Evolutionary conservation across 2,329 filamentous ascomycete species (phyloP).

Genomic region (Fusarium sp.): DNA sequence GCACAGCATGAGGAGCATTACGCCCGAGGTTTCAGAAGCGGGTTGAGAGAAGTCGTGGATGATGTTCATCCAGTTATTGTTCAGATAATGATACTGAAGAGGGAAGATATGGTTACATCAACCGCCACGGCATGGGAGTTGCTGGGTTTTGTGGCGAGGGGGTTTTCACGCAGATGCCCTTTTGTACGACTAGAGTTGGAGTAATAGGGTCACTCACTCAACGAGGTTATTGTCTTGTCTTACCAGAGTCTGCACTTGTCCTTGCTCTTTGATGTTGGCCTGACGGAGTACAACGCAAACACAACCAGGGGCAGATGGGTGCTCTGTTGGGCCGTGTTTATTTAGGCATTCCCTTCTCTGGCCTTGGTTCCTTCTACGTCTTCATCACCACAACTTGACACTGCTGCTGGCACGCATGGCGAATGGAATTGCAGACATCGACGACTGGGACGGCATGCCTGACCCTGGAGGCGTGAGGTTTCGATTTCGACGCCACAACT

Average conservation of each 20-base stretch:
- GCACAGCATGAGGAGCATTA: conserved; percentile 4
- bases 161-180: background rate
- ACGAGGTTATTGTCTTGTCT: conserved; percentile 15
- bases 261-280: conserved; percentile 2
- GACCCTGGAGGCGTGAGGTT: background rate
- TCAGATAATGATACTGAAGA: background rate
- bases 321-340: background rate
- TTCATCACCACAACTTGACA: background rate
- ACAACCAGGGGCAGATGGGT: background rate
- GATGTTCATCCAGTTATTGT: background rate
- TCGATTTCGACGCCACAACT: background rate
- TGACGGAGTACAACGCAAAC: conserved; percentile 21
- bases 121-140: conserved; percentile 5
- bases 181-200: conserved; percentile 12
- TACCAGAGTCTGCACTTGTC: conserved; percentile 24
- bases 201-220: conserved; percentile 15
- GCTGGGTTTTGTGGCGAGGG: background rate
- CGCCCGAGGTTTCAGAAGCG: background rate
- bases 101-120: conserved; percentile 9
- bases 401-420: conserved; percentile 17
- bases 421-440: conserved; percentile 27
- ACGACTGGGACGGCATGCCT: conserved; percentile 12
- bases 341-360: background rate
- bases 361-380: background rate
- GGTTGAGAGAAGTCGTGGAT: background rate